Evolutionary conservation across 495 filamentous ascomycete species (phyloP).

Genomic region (Neurospora pannonica): DNA sequence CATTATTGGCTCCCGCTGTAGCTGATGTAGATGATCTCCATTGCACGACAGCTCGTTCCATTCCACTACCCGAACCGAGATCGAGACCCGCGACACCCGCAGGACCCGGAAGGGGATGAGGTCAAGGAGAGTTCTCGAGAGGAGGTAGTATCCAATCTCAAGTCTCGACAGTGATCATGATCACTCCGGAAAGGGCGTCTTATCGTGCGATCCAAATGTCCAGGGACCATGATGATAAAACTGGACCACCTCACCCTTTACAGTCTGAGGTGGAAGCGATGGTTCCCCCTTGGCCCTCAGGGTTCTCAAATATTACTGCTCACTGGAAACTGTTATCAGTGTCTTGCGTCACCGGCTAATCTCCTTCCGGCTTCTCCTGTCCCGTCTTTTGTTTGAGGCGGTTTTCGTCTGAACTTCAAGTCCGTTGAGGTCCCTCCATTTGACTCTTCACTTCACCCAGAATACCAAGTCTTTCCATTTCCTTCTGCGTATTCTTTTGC

Average conservation of each 20-base stretch:
- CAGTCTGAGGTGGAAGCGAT: background rate
- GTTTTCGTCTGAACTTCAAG: background rate
- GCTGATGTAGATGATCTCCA: background rate
- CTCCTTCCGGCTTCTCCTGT: background rate
- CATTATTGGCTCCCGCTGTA: background rate
- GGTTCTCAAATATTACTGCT: background rate
- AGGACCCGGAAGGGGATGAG: background rate
- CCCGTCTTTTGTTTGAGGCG: background rate
- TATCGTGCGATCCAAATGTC: background rate
- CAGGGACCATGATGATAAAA: background rate
- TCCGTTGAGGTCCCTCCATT: no score
- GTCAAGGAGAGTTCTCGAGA: background rate
- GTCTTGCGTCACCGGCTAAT: background rate
- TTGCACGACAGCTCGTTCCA: background rate
- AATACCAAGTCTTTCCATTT: background rate
- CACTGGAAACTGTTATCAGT: background rate
- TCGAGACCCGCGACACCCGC: background rate
- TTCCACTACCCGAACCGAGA: background rate
- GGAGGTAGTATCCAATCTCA: background rate
- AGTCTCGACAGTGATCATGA: background rate
- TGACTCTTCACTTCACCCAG: background rate
- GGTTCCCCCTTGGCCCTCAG: background rate
- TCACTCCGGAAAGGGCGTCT: background rate
- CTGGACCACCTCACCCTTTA: background rate
- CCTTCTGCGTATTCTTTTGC: background rate